phyloP scores from a whole-genome alignment of 768 basidiomycete species.

The Strobilomyces echinocephalus region DNA sequence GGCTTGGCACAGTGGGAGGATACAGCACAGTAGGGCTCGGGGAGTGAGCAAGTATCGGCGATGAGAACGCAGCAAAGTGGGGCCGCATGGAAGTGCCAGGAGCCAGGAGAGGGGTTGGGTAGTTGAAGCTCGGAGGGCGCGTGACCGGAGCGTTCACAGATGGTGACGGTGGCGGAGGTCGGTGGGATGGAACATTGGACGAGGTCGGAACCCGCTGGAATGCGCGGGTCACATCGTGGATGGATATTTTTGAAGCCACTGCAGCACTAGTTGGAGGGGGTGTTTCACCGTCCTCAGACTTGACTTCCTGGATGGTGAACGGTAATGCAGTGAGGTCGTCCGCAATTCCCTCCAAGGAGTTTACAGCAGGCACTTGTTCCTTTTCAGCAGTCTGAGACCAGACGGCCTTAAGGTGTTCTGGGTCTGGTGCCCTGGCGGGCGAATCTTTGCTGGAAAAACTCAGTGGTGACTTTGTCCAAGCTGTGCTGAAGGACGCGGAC shows the following conservation, averaged over 20 bases:
- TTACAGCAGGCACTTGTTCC: conserved; percentile 59
- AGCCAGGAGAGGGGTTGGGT: conserved; percentile 39
- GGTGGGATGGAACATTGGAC: conserved; percentile 42
- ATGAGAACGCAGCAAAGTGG: conserved; percentile 54
- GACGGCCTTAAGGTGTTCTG: conserved; percentile 79
- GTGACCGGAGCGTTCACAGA: conserved; percentile 34
- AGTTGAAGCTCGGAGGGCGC: conserved; percentile 26
- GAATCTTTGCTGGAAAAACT: conserved; percentile 62
- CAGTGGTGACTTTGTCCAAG: conserved; percentile 52
- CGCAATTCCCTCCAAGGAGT: conserved; percentile 79
- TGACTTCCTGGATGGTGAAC: conserved; percentile 79
- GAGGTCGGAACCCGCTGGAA: conserved; percentile 82
- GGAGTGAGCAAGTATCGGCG: conserved; percentile 70
- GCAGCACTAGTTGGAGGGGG: conserved; percentile 61
- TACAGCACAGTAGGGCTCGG: conserved; percentile 68
- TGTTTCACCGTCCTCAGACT: conserved; percentile 80
- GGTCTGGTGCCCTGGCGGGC: conserved; percentile 64
- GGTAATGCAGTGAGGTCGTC: conserved; percentile 79
- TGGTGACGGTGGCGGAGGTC: conserved; percentile 47
- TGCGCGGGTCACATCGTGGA: conserved; percentile 78
- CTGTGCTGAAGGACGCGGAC: conserved; percentile 30
- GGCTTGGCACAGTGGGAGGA: conserved; percentile 55
- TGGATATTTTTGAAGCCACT: conserved; percentile 66
- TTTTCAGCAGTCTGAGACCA: conserved; percentile 79
- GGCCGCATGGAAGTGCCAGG: conserved; percentile 48